A percentile compares a stretch with the other conserved stretches of the same genome.
These are phyloP conservation scores for Trypanosoma conorhini DNA, from an alignment of 208 protist species.

Conservation along the genomic window DNA sequence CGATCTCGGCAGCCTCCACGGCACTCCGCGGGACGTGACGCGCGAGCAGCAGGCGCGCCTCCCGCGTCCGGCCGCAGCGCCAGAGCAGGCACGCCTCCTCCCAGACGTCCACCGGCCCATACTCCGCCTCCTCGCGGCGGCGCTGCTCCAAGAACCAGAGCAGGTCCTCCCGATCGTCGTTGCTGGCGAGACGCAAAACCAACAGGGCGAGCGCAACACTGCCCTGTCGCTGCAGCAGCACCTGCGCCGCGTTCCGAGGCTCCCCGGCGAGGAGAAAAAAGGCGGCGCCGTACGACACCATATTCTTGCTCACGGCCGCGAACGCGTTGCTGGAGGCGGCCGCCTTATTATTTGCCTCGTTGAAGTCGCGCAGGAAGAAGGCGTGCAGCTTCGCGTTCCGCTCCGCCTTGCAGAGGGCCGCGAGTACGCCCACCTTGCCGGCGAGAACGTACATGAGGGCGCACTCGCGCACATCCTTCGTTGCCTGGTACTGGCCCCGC, in stretches of 20 bases:
- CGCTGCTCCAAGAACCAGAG: slow-evolving; percentile 42
- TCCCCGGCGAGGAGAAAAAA: slow-evolving; percentile 94
- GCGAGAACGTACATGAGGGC: slow-evolving; percentile 92
- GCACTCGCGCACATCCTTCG: slow-evolving; percentile 63
- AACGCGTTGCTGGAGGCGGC: slow-evolving; percentile 93
- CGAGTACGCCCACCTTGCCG: slow-evolving; percentile 79
- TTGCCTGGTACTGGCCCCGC: slow-evolving; percentile 73
- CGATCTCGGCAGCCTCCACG: slow-evolving; percentile 17
- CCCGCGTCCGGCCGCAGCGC: slow-evolving; percentile 37
- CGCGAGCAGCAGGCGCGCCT: slow-evolving; percentile 11
- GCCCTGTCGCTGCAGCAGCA: slow-evolving; percentile 79
- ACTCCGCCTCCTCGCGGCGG: slow-evolving; percentile 13
- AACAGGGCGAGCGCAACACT: slow-evolving; percentile 75
- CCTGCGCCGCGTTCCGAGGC: slow-evolving; percentile 78
- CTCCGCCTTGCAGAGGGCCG: slow-evolving; percentile 89
- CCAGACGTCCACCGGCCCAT: slow-evolving; percentile 53
- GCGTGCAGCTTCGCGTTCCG: slow-evolving; percentile 72
- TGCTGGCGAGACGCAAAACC: slow-evolving; percentile 58
- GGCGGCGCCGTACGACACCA: slow-evolving; percentile 84
- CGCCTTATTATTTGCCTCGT: slow-evolving; percentile 48
- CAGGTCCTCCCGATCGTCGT: slow-evolving; percentile 29
- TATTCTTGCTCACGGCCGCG: slow-evolving; percentile 85
- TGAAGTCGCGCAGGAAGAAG: slow-evolving; percentile 93
- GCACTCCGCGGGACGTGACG: background rate
- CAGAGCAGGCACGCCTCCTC: slow-evolving; percentile 62